Conservation (phyloP, 2,329 filamentous ascomycete genomes). For the Albophoma yamanashiensis region DNA sequence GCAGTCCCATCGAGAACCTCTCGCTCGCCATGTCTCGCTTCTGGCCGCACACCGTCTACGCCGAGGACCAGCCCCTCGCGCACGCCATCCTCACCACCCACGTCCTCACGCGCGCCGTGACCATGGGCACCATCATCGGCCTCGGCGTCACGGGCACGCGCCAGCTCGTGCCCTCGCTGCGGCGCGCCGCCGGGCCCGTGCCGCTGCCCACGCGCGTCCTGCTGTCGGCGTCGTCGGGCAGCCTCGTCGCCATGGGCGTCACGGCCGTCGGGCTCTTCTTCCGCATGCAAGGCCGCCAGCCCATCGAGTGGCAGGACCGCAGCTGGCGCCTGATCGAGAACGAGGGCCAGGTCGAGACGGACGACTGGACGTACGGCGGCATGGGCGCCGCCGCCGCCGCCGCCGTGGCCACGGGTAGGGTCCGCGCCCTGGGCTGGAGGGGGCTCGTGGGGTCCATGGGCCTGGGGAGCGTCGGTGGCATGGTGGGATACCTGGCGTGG, state of each 20-base stretch:
- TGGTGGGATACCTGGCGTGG: conserved; percentile 37
- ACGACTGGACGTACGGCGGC: conserved; percentile 42
- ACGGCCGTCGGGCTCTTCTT: conserved; percentile 30
- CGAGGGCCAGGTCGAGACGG: conserved; percentile 41
- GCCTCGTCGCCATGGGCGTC: conserved; percentile 31
- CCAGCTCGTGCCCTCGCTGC: conserved; percentile 16
- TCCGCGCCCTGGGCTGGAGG: conserved; percentile 22
- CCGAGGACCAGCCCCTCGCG: conserved; percentile 50
- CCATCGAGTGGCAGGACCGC: conserved; percentile 55
- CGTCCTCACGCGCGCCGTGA: conserved; percentile 45
- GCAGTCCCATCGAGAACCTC: neutral
- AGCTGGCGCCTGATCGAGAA: conserved; percentile 52
- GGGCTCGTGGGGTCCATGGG: conserved; percentile 33
- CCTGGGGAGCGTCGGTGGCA: conserved; percentile 36
- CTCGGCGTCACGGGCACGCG: conserved; percentile 24
- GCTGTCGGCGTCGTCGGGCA: conserved; percentile 32
- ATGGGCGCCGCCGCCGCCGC: conserved; percentile 23
- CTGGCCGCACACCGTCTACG: conserved; percentile 44
- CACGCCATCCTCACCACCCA: conserved; percentile 47
- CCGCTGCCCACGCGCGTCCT: conserved; percentile 27
- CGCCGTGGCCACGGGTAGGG: conserved; percentile 18
- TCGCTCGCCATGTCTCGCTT: conserved; percentile 38
- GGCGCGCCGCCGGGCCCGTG: conserved; percentile 14
- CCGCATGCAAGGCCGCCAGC: conserved; percentile 43
- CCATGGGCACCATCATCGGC: conserved; percentile 39